Base-by-base conservation (phyloP, 2,329 filamentous ascomycete genomes). In the Diaporthe eres region DNA sequence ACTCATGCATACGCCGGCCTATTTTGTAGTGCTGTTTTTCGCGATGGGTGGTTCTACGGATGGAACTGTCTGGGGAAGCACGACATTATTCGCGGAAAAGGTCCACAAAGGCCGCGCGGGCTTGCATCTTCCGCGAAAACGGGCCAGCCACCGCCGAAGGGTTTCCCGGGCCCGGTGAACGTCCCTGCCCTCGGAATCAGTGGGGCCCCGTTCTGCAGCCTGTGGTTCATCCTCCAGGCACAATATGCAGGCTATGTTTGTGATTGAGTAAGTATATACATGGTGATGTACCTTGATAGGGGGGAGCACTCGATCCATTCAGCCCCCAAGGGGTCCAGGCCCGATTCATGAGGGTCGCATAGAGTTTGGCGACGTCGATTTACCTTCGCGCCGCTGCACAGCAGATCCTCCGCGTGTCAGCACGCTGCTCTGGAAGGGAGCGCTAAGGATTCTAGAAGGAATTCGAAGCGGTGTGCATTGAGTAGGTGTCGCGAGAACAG, bases 371-470 rank as follows among this genome's bases (percentile, higher is more conserved):
- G 65, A 55, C 65, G 49, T 55, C 65, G 65, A 70, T 70, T 55
- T 42, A 42, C 49, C 49, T 70, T 70, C 65, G 49, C 39, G 25
- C 42, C 19, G 42, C 65, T 70, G 65, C 65, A 70, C 65, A 42
- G 65, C 22, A 39, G 65, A 70, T 70, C 65, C 65, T 55, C 34
- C 15, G 65, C 65, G 65, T 70, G 65, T 55, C 65, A 70, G 65
- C 65, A 70, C 25, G 47, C 10, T 53, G 65, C 63, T 42, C 31
- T 53, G 47, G 65, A 22, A 53, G 42, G 58, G 49, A 15, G 51
- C 65, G 65, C 65, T 39, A 70, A 55, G 65, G 65, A 70, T 70
- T 70, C 65, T 53, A 70, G 65, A 70, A 70, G 65, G 65, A 55
- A 70, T 70, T 65, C 31, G 65, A 55, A 70, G 65, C 65, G 65